These are phyloP conservation scores for Moniliophthora roreri DNA, from an alignment of 1,284 basidiomycete species.

Conservation along the genomic window DNA sequence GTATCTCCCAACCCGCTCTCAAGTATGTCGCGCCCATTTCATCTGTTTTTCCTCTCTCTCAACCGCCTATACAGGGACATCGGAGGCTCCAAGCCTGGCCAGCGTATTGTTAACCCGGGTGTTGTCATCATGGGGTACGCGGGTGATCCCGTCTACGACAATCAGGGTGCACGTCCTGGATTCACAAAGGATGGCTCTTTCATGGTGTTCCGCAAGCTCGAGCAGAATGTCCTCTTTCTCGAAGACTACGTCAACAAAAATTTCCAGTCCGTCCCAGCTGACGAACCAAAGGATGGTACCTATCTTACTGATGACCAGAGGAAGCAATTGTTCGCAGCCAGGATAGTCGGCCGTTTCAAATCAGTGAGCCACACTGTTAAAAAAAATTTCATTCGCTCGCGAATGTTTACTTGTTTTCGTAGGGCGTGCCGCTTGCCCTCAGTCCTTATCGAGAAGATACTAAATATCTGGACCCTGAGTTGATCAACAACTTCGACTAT, in stretches of 20 bases:
- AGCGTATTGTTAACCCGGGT: slow-evolving; percentile 26
- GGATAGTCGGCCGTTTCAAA: slow-evolving; percentile 26
- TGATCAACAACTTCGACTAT: slow-evolving; percentile 28
- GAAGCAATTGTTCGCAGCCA: slow-evolving; percentile 23
- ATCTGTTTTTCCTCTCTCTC: not conserved
- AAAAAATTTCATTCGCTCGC: not conserved
- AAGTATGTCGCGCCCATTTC: slow-evolving; percentile 13
- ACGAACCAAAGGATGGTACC: slow-evolving; percentile 7
- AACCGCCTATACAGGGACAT: slow-evolving; percentile 17
- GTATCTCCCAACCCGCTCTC: slow-evolving; percentile 26
- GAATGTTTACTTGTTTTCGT: not conserved
- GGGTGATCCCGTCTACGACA: slow-evolving; percentile 24
- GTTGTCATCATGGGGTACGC: slow-evolving; percentile 29
- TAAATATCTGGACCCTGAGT: slow-evolving; percentile 11
- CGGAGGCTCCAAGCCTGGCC: slow-evolving; percentile 20
- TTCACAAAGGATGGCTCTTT: slow-evolving; percentile 28
- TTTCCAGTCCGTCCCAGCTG: slow-evolving; percentile 11
- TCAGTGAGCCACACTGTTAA: slow-evolving; percentile 15
- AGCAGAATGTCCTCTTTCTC: slow-evolving; percentile 28
- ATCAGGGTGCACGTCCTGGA: slow-evolving; percentile 9
- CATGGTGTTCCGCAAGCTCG: slow-evolving; percentile 32
- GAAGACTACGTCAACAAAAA: slow-evolving; percentile 18
- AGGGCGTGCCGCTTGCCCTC: slow-evolving; percentile 27
- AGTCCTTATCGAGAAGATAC: slow-evolving; percentile 20
- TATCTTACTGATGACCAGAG: slow-evolving; percentile 13